phyloP scores from a whole-genome alignment of 2,329 filamentous ascomycete genomes.

The Alternaria consortialis region DNA sequence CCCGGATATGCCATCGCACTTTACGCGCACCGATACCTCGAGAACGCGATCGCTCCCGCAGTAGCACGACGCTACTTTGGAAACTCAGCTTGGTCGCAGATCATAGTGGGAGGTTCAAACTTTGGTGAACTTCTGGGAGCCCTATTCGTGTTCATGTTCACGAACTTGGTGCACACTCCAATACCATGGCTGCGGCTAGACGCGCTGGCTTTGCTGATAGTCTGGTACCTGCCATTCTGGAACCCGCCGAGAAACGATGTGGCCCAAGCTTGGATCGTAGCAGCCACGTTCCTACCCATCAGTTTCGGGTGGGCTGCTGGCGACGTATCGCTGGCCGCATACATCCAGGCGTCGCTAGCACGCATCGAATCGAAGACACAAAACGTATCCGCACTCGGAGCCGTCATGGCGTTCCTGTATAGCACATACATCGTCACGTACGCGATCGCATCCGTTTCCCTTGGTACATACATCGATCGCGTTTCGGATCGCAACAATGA shows the following conservation, averaged over 20 bases:
- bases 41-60: constrained; percentile 59
- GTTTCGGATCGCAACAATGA: constrained; percentile 50
- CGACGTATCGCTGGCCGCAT: constrained; percentile 61
- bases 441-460: constrained; percentile 55
- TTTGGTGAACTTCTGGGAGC: constrained; percentile 61
- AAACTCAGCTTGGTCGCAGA: constrained; percentile 60
- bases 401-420: constrained; percentile 63
- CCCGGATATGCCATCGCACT: constrained; percentile 61
- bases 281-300: constrained; percentile 56
- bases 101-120: constrained; percentile 62
- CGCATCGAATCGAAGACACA: constrained; percentile 56
- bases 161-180: constrained; percentile 59
- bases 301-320: constrained; percentile 62
- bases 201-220: constrained; percentile 56
- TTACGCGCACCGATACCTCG: constrained; percentile 62
- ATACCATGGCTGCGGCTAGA: constrained; percentile 63
- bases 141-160: constrained; percentile 60
- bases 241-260: constrained; percentile 53
- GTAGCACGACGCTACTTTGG: constrained; percentile 59
- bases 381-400: constrained; percentile 60
- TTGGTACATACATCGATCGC: constrained; percentile 59
- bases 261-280: constrained; percentile 58
- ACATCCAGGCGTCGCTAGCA: constrained; percentile 61
- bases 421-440: constrained; percentile 60
- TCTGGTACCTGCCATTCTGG: constrained; percentile 62